A percentile compares a stretch with the other conserved stretches of the same genome.
phyloP scores from a whole-genome alignment of 1,284 basidiomycete species.

The Sparassis latifolia region DNA sequence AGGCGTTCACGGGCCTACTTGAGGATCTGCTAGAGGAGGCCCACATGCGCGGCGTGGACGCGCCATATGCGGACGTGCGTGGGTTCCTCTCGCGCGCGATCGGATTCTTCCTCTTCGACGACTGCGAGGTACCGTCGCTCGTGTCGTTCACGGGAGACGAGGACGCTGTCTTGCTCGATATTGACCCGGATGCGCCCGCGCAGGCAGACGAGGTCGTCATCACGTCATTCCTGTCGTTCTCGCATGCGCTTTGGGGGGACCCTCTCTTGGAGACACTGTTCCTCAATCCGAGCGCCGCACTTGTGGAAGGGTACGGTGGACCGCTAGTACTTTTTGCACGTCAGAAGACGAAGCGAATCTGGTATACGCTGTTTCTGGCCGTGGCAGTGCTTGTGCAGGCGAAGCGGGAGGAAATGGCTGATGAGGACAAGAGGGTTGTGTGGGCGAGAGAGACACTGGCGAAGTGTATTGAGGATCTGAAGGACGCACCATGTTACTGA shows the following conservation, averaged over 20 bases:
- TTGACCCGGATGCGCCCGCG: slow-evolving; percentile 15
- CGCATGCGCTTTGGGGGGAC: slow-evolving; percentile 66
- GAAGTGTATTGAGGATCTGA: slow-evolving; percentile 8
- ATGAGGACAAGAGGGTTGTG: slow-evolving; percentile 16
- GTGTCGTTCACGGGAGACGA: slow-evolving; percentile 54
- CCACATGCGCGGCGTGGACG: slow-evolving; percentile 13
- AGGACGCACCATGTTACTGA: slow-evolving; percentile 17
- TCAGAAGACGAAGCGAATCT: slow-evolving; percentile 61
- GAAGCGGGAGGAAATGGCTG: slow-evolving; percentile 4
- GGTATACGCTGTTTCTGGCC: slow-evolving; percentile 66
- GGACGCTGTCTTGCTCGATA: slow-evolving; percentile 41
- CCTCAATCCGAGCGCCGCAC: slow-evolving; percentile 39
- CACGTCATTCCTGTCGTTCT: slow-evolving; percentile 31
- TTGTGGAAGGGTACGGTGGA: slow-evolving; percentile 55
- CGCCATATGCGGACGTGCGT: slow-evolving; percentile 42
- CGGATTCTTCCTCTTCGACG: slow-evolving; percentile 67
- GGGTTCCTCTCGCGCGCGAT: slow-evolving; percentile 56
- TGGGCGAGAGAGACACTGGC: slow-evolving; percentile 39
- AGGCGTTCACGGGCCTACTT: slow-evolving; percentile 53
- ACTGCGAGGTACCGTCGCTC: slow-evolving; percentile 62
- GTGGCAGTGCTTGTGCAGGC: slow-evolving; percentile 41
- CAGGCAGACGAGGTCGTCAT: slow-evolving; percentile 22
- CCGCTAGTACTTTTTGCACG: slow-evolving; percentile 44
- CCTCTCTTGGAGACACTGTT: slow-evolving; percentile 63
- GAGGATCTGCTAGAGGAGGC: slow-evolving; percentile 44